Conservation (phyloP, 306 rosid genomes). For the Begonia loranthoides region DNA sequence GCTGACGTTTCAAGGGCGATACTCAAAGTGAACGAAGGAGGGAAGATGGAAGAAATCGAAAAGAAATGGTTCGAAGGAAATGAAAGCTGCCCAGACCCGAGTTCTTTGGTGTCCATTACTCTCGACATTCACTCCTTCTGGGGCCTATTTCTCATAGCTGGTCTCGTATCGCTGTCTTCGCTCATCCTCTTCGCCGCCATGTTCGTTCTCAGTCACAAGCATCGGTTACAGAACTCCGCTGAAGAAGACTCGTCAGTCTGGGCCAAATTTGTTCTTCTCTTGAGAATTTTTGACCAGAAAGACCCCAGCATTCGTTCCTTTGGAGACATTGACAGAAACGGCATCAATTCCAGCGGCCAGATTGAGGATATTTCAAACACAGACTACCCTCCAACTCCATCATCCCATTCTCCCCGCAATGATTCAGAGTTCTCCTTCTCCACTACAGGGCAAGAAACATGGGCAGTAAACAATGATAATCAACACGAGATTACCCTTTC, state of each 20-base stretch:
- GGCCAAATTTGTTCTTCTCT: conserved; percentile 13
- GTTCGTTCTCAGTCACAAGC: conserved; percentile 25
- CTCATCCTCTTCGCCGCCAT: conserved; percentile 17
- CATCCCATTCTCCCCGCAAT: not conserved
- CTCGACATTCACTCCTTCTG: conserved; percentile 49
- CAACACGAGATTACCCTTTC: not conserved
- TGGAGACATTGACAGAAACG: not conserved
- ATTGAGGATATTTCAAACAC: not conserved
- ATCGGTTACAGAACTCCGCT: conserved; percentile 10
- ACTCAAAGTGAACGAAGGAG: conserved; percentile 44
- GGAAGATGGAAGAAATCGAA: conserved; percentile 38
- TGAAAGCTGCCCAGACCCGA: conserved; percentile 16
- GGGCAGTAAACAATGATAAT: not conserved
- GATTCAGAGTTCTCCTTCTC: not conserved
- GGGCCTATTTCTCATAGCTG: conserved; percentile 47
- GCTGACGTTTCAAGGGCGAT: conserved; percentile 53
- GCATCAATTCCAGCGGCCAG: not conserved
- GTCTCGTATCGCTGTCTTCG: conserved; percentile 23
- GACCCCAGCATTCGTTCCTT: conserved; percentile 15
- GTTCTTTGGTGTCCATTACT: conserved; percentile 17
- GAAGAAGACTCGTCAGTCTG: conserved; percentile 14
- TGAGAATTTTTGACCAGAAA: conserved; percentile 13
- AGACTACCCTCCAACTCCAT: not conserved
- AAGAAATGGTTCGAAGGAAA: conserved; percentile 29
- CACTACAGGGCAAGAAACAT: not conserved